Evolutionary conservation across 495 filamentous ascomycete species (phyloP).

Genomic region (Clavariopsis aquatica): DNA sequence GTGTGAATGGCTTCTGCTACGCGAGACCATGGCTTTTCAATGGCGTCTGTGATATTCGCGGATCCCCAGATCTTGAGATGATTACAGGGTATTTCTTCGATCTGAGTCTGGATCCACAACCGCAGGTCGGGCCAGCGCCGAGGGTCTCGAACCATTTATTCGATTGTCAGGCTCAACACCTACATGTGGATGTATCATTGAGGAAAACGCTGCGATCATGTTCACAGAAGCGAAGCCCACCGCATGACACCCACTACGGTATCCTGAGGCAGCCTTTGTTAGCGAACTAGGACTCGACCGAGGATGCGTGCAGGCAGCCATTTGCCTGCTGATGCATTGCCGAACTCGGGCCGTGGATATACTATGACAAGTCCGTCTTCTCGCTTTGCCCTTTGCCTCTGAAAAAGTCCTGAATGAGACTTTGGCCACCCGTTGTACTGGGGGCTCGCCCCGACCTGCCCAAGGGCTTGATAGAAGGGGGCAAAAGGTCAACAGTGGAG

Average conservation of each 20-base stretch:
- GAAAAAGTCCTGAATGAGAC: too few relatives aligned
- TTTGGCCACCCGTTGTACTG: too few relatives aligned
- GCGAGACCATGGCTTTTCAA: neutral
- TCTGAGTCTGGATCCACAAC: constrained; percentile 14
- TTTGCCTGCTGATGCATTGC: neutral
- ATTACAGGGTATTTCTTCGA: neutral
- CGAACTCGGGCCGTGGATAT: too few relatives aligned
- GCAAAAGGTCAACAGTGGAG: neutral
- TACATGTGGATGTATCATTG: neutral
- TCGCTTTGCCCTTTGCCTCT: too few relatives aligned
- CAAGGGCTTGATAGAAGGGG: neutral
- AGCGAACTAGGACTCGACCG: neutral
- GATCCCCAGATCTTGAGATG: constrained; percentile 11
- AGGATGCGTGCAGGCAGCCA: neutral
- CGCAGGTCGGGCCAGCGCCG: neutral
- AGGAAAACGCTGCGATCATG: too few relatives aligned
- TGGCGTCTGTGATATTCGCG: neutral
- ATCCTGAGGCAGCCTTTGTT: neutral
- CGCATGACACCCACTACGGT: neutral
- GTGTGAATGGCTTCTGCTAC: constrained; percentile 9
- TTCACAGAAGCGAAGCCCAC: constrained; percentile 7
- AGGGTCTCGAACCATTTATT: neutral
- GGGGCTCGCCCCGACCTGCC: neutral
- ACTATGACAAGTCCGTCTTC: too few relatives aligned
- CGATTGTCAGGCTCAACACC: neutral